Evolutionary conservation across 768 basidiomycete genomes (phyloP), one percentile per base, ranked within the genome.

Genomic region (Podaxis rugospora): DNA sequence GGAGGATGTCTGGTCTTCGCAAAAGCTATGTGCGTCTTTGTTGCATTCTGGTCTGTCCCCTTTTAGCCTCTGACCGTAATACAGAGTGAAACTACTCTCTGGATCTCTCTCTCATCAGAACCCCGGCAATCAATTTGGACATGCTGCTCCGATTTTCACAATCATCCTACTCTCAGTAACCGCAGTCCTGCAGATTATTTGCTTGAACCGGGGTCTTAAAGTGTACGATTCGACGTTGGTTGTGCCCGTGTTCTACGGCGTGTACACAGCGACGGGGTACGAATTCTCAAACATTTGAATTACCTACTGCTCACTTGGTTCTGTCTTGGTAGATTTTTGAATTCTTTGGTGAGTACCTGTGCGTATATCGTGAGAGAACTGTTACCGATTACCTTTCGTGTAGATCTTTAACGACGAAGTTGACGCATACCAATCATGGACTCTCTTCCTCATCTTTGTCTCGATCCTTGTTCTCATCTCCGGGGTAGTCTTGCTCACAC

Each of bases 201-300:
- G 93, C 70, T 79, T 98, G 44, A 95, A 98, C 69, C 87, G 89
- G 44, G 95, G 90, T 5, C 78, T 96, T n/a, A 86, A 86, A 68
- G 88, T 92, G 7, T 95, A 95, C 66, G 95, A 94, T 68, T 92
- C 90, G 16, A 93, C 92, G 0, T 74, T 97, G 0, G 93, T 97
- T 16, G 95, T 97, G 0, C 95, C 96, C 0, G 88, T 95, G 13
- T 97, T 98, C 71, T 98, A 96, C 69, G 93, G 93, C 9, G 87
- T 94, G 9, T 95, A 95, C 69, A 95, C 93, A 0, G 90, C 89
- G 2, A 81, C 84, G 23, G 92, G 92, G 84, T 91, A 70, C 49
- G 81, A 74, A 11, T 27, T 28, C 42, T 35, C 40, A 7, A 28
- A 36, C n/a, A n/a, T 55, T 21, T 28, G 36, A 9, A 27, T 37